Evolutionary conservation across 148 eudicot species (phyloP), one percentile per base, ranked within the genome.

Genomic region (Pharnaceum exiguum): DNA sequence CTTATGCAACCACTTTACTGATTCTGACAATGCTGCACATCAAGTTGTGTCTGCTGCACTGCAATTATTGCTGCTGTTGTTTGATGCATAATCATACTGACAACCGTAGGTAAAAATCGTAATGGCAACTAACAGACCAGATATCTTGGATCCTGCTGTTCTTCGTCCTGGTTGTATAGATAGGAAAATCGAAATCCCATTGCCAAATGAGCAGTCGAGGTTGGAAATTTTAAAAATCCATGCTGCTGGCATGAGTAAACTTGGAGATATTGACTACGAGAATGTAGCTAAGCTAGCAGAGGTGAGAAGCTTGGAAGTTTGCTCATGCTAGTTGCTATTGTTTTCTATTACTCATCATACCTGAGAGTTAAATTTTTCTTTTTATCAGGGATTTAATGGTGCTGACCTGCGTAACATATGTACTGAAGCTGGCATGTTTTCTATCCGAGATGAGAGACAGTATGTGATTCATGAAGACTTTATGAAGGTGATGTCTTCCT

Each of bases 161-260:
- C 94, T 86, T 44, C 88, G 94, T 45, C 94, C 94, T 1, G 94
- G 94, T 11, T 80, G 94, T 4, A 73, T 86, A 46, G 94, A 86
- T 49, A 77, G 94, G 74, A 86, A 86, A 68, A 86, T 86, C n/a
- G 86, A 86, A 60, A 86, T 86, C 36, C 89, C 86, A 2, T 66
- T 86, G 67, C 94, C 94, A 12, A 86, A 86, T 73, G 89, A 86
- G 49, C 94, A 86, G 70, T 82, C 94, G 43, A 82, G 94, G 69
- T 62, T 76, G 75, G 94, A 82, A 47, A 82, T 86, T 23, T 75
- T 86, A 35, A 86, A 82, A 51, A 82, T 86, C 37, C 94, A 86
- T 73, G 88, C 94, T 58, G 68, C 89, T 62, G 89, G 89, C 48
- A 82, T 86, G 62, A 86, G 88, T 37, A 86, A 86, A 59, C 94